These are phyloP conservation scores for Phaeoacremonium minimum DNA, from an alignment of 2,329 filamentous ascomycete species.

Conservation along the genomic window DNA sequence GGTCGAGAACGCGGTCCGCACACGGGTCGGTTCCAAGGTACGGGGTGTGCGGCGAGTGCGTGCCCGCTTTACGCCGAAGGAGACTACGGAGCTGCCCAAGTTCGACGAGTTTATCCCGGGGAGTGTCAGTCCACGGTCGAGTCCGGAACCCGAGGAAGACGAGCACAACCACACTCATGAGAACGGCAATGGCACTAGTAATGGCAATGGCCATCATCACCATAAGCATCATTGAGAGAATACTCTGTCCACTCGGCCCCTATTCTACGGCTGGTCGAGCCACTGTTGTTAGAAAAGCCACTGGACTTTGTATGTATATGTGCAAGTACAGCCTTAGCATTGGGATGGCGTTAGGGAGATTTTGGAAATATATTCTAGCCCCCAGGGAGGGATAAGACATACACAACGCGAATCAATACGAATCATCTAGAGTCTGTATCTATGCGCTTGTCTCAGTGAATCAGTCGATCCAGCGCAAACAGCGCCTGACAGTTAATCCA, in stretches of 20 bases:
- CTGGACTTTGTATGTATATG: too few species aligned
- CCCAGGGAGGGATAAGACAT: too few species aligned
- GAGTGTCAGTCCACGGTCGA: slow-evolving; percentile 52
- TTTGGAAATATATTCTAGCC: neutral
- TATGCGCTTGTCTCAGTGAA: too few species aligned
- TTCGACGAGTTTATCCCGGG: slow-evolving; percentile 77
- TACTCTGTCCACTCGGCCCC: too few species aligned
- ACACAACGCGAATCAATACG: too few species aligned
- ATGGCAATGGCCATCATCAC: slow-evolving; percentile 21
- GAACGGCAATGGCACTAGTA: slow-evolving; percentile 31
- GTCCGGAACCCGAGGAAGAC: slow-evolving; percentile 56
- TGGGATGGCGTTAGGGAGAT: neutral
- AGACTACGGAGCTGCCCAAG: slow-evolving; percentile 48
- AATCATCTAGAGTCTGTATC: too few species aligned
- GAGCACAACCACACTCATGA: slow-evolving; percentile 37
- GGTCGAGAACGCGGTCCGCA: slow-evolving; percentile 71
- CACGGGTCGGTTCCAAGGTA: slow-evolving; percentile 69
- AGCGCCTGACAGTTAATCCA: too few species aligned
- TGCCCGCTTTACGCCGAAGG: slow-evolving; percentile 75
- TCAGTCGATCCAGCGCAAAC: too few species aligned
- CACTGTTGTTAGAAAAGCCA: too few species aligned
- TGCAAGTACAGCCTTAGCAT: neutral
- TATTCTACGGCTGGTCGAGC: too few species aligned
- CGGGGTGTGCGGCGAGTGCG: slow-evolving; percentile 80
- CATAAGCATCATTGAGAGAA: neutral